A percentile compares a stretch with the other conserved stretches of the same genome.
Evolutionary conservation across 208 protist genomes (phyloP).

Genomic region (Leishmania lainsoni): DNA sequence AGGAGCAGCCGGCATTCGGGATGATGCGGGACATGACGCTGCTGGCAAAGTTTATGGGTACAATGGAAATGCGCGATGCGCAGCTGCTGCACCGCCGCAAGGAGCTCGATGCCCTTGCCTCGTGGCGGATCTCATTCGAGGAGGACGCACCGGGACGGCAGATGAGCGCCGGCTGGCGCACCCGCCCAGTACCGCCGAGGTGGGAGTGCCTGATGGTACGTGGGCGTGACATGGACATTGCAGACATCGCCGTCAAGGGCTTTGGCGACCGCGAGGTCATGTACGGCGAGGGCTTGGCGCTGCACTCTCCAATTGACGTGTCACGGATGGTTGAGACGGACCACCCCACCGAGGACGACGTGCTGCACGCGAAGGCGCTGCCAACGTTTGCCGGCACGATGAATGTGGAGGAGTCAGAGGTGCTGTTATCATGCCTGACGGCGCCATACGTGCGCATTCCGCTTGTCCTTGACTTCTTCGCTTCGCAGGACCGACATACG

Average conservation of each 20-base stretch:
- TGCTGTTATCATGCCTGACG: slow-evolving; percentile 87
- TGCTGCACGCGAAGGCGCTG: slow-evolving; percentile 75
- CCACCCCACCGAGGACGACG: slow-evolving; percentile 84
- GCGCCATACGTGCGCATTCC: slow-evolving; percentile 87
- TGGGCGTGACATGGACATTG: slow-evolving; percentile 79
- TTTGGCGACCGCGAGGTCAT: slow-evolving; percentile 78
- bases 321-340: slow-evolving; percentile 51
- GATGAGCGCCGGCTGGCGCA: slow-evolving; percentile 81
- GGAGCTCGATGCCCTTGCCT: slow-evolving; percentile 57
- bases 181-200: slow-evolving; percentile 36
- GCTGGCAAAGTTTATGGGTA: slow-evolving; percentile 75
- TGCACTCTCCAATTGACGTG: slow-evolving; percentile 81
- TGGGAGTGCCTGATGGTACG: slow-evolving; percentile 84
- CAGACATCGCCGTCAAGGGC: slow-evolving; percentile 70
- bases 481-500: slow-evolving; percentile 81
- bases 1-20: slow-evolving; percentile 65
- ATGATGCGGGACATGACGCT: slow-evolving; percentile 74
- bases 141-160: slow-evolving; percentile 67
- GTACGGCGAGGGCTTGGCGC: slow-evolving; percentile 74
- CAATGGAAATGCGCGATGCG: slow-evolving; percentile 81
- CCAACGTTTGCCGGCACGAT: slow-evolving; percentile 80
- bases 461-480: slow-evolving; percentile 86
- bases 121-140: slow-evolving; percentile 83
- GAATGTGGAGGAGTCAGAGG: slow-evolving; percentile 72
- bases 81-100: slow-evolving; percentile 68